Evolutionary conservation across 805 yeast genomes (phyloP), one percentile per base, ranked within the genome.

Genomic region (Barnettozyma vustinii): DNA sequence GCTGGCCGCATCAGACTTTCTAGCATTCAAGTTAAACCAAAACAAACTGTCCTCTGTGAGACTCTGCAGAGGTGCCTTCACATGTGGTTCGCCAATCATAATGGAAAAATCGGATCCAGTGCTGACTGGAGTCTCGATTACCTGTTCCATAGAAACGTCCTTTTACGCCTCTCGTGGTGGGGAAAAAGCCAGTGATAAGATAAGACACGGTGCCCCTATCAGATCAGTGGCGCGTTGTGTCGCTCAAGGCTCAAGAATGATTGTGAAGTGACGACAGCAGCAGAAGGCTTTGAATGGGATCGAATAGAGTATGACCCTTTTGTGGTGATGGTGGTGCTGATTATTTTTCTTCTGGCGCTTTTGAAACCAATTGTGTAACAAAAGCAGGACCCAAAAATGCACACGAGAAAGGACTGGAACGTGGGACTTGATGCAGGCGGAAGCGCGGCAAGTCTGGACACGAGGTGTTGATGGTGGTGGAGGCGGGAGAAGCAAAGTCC

Each of bases 21-120:
- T 30, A 30, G 33, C n/a, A 30, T 30, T 30, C 30, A 46, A 23
- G 39, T 45, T 37, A 16, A 52, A 20, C 42, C 52, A 42, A 18
- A 47, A 45, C 3, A 52, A 36, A 18, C 44, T 50, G 7, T 46
- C 50, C 16, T 40, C 50, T 4, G 51, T 45, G 9, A 52, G 45
- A 23, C 39, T 39, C 32, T 42, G 37, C 9, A 35, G 5, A 20
- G 26, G 26, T 6, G 16, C 21, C 42, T 37, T 37, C n/a, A 32
- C 18, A 5, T 37, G 16, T 27, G 47, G 30, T 23, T 39, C 27
- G 20, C 41, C 27, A 15, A 39, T 15, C 27, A 39, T 19, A 20
- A 39, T 20, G 27, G 41, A n/a, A 13, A 39, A 39, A 13, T 39
- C 41, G 12, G 41, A 21, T 15, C 21, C 41, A 39, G 30, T 9